Base-by-base conservation (phyloP, 352 stramenopile species). In the Phytopythium mirpurense region DNA sequence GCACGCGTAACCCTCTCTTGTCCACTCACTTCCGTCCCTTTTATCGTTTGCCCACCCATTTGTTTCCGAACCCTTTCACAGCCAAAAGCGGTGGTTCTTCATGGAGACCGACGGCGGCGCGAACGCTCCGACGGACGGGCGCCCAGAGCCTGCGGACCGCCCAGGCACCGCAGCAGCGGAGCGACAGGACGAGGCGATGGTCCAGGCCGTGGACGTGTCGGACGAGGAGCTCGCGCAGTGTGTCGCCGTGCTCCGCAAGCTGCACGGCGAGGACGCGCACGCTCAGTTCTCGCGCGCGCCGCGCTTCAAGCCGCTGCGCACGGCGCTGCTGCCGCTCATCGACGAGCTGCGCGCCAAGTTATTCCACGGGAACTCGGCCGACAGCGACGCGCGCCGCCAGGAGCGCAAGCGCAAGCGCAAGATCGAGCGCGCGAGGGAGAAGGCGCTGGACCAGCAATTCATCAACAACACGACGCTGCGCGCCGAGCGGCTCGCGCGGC, bases 381-480 rank as follows among this genome's bases (percentile, higher is more conserved):
- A 73, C 15, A 62, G 54, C 18, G 61, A 87, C 49, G 62, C 67
- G 42, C 56, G 67, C 50, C 70, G 72, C 19, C 75, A 88, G 60
- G 65, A 86, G 54, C 77, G 70, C 51, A 92, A 88, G 67, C 65
- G 75, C 56, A 69, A 78, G 44, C 67, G 66, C 49, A 91, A 88
- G 59, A 74, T 88, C 41, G 80, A 90, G 61, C 72, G 67, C 12
- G 74, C 75, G 37, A 63, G 74, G 10, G 63, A 84, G 32, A 86
- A 84, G 53, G 81, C 78, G 31, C 70, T 86, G 32, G 82, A 92
- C 62, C 70, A 83, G 63, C 69, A 88, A 64, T 87, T 77, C 52
- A 78, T 92, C 47, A 89, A 92, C 62, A 90, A 88, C 55, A 90
- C 83, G 18, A 76, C 78, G 67, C 63, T 93, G 47, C 78, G 83